These are phyloP conservation scores for Jamesozyma hellenica DNA, from an alignment of 805 yeast genomes.

Conservation along the genomic window DNA sequence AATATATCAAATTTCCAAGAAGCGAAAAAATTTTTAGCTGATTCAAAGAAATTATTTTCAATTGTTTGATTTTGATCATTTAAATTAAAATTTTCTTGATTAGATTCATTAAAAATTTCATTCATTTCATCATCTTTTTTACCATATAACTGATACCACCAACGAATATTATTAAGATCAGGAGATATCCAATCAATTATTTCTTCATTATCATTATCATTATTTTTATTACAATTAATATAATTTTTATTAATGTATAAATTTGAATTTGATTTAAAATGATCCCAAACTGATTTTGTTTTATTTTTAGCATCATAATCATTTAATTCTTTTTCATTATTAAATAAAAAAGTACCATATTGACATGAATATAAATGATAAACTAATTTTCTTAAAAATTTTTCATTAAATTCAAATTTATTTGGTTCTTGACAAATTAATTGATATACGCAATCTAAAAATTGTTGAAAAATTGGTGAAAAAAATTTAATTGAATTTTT, in stretches of 20 bases:
- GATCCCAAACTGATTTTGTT: constrained; percentile 87
- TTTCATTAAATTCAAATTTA: constrained; percentile 76
- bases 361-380: constrained; percentile 91
- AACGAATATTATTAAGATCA: constrained; percentile 38
- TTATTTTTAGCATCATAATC: constrained; percentile 33
- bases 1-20: constrained; percentile 4
- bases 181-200: constrained; percentile 44
- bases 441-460: constrained; percentile 83
- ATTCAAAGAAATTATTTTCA: background rate
- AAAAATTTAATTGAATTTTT: constrained; percentile 37
- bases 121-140: constrained; percentile 48
- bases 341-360: constrained; percentile 80
- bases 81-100: background rate
- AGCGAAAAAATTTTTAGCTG: constrained; percentile 6
- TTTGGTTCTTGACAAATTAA: constrained; percentile 58
- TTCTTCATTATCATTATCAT: constrained; percentile 24
- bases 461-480: constrained; percentile 94
- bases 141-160: constrained; percentile 88
- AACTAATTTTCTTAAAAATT: constrained; percentile 71
- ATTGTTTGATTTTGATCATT: background rate
- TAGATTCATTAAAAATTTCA: too few species aligned
- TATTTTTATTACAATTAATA: constrained; percentile 1
- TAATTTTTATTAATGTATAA: constrained; percentile 58
- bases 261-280: constrained; percentile 61
- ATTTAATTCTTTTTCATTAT: constrained; percentile 57